Conservation (phyloP, 805 yeast species). For the Teunomyces funiuensis region DNA sequence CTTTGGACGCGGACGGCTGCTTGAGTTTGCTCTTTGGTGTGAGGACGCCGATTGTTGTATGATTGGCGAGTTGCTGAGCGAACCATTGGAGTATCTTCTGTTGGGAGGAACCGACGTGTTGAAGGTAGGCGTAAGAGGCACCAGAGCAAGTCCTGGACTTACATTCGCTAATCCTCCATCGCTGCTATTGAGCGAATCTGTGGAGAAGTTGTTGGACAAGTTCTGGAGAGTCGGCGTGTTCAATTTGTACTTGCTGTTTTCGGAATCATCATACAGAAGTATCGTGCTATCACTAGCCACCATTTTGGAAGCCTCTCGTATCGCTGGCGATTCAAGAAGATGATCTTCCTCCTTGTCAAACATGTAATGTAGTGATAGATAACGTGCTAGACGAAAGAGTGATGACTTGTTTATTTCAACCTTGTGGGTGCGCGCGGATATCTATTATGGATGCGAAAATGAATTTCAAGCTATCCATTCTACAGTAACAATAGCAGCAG, state of each 20-base stretch:
- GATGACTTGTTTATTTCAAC: constrained; percentile 1
- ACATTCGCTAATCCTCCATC: background rate
- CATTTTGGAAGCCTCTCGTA: background rate
- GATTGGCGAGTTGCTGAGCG: constrained; percentile 22
- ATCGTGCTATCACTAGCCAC: background rate
- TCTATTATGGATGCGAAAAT: background rate
- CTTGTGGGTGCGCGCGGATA: constrained; percentile 1
- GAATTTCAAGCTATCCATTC: background rate
- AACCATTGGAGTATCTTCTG: constrained; percentile 11
- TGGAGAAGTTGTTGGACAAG: constrained; percentile 34
- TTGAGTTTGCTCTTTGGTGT: constrained; percentile 10
- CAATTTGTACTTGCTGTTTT: background rate
- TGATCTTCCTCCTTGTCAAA: background rate
- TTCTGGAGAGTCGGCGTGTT: constrained; percentile 2
- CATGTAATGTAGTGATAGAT: background rate
- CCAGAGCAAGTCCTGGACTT: constrained; percentile 11
- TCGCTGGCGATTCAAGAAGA: constrained; percentile 2
- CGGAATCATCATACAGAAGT: background rate
- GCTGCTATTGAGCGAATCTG: constrained; percentile 26
- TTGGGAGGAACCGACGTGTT: constrained; percentile 4
- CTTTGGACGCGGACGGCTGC: constrained; percentile 30
- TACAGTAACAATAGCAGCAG: too few species aligned
- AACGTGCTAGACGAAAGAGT: background rate
- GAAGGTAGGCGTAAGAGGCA: constrained; percentile 9
- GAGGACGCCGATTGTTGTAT: constrained; percentile 15